Conservation (phyloP, 768 basidiomycete genomes). For the Punctularia strigosozonata region DNA sequence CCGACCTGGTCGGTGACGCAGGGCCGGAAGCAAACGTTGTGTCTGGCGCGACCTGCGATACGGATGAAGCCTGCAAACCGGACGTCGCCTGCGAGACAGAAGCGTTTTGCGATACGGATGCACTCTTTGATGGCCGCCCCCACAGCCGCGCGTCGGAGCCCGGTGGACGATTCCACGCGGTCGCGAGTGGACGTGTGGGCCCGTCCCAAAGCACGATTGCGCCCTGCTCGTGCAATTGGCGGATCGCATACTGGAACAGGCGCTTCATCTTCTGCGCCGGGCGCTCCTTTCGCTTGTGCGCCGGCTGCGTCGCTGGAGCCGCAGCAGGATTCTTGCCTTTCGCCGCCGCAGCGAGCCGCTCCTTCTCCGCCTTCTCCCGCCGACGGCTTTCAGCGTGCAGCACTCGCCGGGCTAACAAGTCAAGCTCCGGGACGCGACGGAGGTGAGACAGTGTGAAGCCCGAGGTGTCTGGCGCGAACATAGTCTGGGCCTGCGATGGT, state of each 20-base stretch:
- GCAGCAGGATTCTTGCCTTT: not conserved
- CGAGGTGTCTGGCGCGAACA: no score
- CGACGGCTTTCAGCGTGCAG: slow-evolving; percentile 49
- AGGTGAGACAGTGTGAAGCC: slow-evolving; percentile 69
- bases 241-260: slow-evolving; percentile 54
- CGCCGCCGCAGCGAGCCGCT: slow-evolving; percentile 8
- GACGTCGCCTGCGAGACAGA: no score
- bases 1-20: no score
- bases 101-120: no score
- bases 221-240: slow-evolving; percentile 59
- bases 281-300: slow-evolving; percentile 10
- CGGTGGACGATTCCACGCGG: no score
- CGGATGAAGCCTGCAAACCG: no score
- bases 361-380: slow-evolving; percentile 27
- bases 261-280: slow-evolving; percentile 44
- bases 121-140: no score
- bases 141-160: no score
- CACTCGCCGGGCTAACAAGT: slow-evolving; percentile 50
- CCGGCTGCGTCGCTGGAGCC: not conserved
- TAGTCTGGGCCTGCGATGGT: no score
- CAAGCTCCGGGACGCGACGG: slow-evolving; percentile 64
- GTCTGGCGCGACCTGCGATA: no score
- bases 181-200: no score
- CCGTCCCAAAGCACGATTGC: slow-evolving; percentile 67
- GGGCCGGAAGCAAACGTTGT: no score